Evolutionary conservation across 805 yeast genomes (phyloP), one percentile per base, ranked within the genome.

Genomic region (Schizosaccharomyces osmophilus): DNA sequence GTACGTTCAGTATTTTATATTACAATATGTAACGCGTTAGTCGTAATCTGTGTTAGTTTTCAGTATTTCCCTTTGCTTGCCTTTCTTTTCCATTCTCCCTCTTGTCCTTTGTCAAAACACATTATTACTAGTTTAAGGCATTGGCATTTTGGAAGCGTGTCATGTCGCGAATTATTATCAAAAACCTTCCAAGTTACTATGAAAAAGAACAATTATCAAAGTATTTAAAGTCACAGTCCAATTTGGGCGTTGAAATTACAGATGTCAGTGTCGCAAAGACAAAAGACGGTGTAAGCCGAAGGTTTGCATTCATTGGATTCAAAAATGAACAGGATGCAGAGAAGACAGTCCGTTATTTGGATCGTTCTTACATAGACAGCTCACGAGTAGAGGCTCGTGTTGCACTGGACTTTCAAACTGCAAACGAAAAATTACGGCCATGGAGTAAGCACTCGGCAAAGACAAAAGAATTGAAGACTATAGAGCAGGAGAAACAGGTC

Each of bases 221-320:
- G 39, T 87, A 82, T 68, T 90, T 90, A 68, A 39, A 19, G n/a
- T 39, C 43, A 3, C 45, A 32, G 26, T 26, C 60, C 29, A 70
- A 74, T 48, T 70, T 73, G 62, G 63, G 65, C 66, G 59, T 67
- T 45, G 85, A 87, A 11, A 75, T 77, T 60, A 86, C 97, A 0
- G 98, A 93, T 77, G 89, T 87, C 48, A 87, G 85, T 71, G 75
- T 93, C 45, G 79, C 88, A 79, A 83, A 79, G 67, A 86, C 84
- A 65, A 77, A 84, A 66, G 81, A 80, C 65, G 98, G 98, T 31
- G 84, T 83, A 67, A 85, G 95, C 9, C 80, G 98, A 72, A 77
- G 94, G 66, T 93, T 93, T 75, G 97, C 95, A 5, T 93, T 93
- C 67, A 75, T 93, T 61, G 98, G 98, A 0, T 93, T 79, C 71